Percentiles rank a stretch among this genome's conserved stretches.
Evolutionary conservation across 352 stramenopile species (phyloP).

Genomic region (Phytophthora ramorum): DNA sequence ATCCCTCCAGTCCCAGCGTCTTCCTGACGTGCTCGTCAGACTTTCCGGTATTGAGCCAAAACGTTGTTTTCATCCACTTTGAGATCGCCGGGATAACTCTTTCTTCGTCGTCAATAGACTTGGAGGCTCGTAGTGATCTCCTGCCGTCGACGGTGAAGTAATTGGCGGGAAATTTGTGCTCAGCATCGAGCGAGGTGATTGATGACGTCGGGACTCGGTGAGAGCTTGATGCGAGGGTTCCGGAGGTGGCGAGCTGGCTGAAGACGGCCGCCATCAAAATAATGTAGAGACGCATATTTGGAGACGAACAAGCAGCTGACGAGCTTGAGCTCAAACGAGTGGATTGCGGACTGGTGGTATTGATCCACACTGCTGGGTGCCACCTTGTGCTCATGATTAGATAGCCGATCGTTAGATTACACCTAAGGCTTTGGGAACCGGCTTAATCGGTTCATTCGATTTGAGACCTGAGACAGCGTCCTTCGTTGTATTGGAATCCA

Average conservation of each 20-base stretch:
- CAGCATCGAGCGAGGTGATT: background rate
- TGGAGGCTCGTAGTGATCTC: constrained; percentile 8
- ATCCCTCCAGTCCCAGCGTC: background rate
- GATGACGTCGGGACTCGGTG: background rate
- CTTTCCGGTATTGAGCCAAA: constrained; percentile 8
- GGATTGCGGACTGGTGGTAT: constrained; percentile 6
- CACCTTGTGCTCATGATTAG: constrained; percentile 6
- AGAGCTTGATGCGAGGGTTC: background rate
- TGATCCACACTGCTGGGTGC: background rate
- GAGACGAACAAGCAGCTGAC: background rate
- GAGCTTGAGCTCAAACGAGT: background rate
- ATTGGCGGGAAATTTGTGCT: background rate
- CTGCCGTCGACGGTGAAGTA: background rate
- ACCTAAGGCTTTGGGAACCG: background rate
- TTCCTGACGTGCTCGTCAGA: constrained; percentile 7
- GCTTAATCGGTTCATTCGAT: background rate
- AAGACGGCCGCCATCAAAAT: background rate
- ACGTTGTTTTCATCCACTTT: background rate
- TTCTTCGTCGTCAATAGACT: constrained; percentile 11
- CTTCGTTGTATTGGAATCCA: no score
- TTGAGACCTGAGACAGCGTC: background rate
- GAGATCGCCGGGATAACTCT: background rate
- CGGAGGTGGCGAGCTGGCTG: background rate
- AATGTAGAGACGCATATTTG: background rate
- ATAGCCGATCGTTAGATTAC: constrained; percentile 4